Conservation (phyloP, 2,329 filamentous ascomycete species). For the Seiridium cupressi region DNA sequence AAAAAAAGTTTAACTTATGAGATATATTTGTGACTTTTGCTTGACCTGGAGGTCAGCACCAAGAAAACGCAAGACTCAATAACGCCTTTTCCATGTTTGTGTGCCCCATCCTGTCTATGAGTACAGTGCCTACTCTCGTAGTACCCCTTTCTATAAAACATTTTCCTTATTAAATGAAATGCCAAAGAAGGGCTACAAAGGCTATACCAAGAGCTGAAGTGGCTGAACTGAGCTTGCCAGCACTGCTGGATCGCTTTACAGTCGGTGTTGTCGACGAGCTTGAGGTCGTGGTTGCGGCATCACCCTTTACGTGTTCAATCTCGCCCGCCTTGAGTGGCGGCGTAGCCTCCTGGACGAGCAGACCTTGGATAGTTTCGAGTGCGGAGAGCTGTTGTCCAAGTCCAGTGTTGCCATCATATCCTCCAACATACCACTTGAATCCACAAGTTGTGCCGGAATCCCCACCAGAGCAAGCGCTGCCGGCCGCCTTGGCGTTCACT, state of each 20-base stretch:
- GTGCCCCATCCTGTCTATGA: background rate
- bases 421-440: slow-evolving; percentile 60
- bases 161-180: background rate
- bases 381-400: slow-evolving; percentile 63
- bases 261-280: background rate
- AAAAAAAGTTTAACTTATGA: no score
- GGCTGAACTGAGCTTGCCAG: background rate
- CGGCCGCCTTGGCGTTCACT: slow-evolving; percentile 55
- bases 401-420: slow-evolving; percentile 42
- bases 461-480: slow-evolving; percentile 55
- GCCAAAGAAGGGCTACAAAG: background rate
- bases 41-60: no score
- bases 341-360: slow-evolving; percentile 43
- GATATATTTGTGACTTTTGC: no score
- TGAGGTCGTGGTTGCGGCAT: background rate
- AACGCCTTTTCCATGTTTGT: background rate
- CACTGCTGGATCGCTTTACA: background rate
- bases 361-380: slow-evolving; percentile 60
- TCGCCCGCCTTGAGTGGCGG: slow-evolving; percentile 46
- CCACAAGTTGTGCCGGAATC: slow-evolving; percentile 52
- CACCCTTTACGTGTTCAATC: slow-evolving; percentile 40
- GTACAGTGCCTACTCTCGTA: no score
- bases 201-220: background rate
- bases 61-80: no score
- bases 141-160: no score